Percentiles rank a stretch among this genome's conserved stretches.
Conservation (phyloP, 495 filamentous ascomycete species). For the Clavariopsis aquatica region DNA sequence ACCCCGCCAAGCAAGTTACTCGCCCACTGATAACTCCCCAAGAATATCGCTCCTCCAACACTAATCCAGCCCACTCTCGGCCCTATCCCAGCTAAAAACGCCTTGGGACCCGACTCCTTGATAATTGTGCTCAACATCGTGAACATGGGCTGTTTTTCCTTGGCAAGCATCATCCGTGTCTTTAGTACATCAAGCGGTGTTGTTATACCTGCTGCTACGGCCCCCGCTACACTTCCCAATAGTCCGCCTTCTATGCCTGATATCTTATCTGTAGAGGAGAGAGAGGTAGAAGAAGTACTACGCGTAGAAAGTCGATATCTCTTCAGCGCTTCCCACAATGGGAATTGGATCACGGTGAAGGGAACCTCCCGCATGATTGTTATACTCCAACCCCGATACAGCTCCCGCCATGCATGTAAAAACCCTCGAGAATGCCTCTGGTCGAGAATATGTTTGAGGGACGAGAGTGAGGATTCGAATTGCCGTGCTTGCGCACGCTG, state of each 20-base stretch:
- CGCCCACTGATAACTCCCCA: slow-evolving; percentile 94
- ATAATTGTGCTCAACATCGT: slow-evolving; percentile 67
- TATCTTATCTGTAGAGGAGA: slow-evolving; percentile 47
- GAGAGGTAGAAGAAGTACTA: slow-evolving; percentile 13
- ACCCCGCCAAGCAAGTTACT: slow-evolving; percentile 63
- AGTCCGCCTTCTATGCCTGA: slow-evolving; percentile 77
- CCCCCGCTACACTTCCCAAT: slow-evolving; percentile 82
- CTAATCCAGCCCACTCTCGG: slow-evolving; percentile 93
- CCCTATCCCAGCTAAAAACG: slow-evolving; percentile 86
- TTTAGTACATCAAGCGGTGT: slow-evolving; percentile 96
- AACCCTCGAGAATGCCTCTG: slow-evolving; percentile 48
- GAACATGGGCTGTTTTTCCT: slow-evolving; percentile 56
- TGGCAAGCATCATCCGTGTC: slow-evolving; percentile 89
- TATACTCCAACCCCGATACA: slow-evolving; percentile 88
- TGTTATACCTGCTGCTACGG: slow-evolving; percentile 82
- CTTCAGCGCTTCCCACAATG: slow-evolving; percentile 94
- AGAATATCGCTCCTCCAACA: slow-evolving; percentile 87
- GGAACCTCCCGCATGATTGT: slow-evolving; percentile 96
- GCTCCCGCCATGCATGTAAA: slow-evolving; percentile 68
- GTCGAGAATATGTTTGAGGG: slow-evolving; percentile 69
- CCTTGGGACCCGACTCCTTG: slow-evolving; percentile 67
- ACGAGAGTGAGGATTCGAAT: slow-evolving; percentile 59
- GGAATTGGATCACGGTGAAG: slow-evolving; percentile 95
- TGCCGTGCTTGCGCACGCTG: slow-evolving; percentile 89
- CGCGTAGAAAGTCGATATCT: slow-evolving; percentile 44